Conservation (phyloP, 345 rosid genomes). For the Gossypium mustelinum region DNA sequence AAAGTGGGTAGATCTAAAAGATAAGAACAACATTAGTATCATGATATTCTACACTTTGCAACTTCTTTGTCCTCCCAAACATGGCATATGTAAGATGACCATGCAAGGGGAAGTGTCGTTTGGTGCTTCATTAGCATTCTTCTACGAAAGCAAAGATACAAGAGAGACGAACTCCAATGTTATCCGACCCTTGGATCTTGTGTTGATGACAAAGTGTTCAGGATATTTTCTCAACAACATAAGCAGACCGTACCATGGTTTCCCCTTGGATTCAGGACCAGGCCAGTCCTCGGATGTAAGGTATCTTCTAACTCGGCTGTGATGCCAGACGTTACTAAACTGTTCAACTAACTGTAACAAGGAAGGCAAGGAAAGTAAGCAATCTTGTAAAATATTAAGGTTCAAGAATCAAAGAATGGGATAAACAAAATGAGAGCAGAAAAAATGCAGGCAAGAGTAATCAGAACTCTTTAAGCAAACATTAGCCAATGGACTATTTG, state of each 20-base stretch:
- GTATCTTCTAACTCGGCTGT: conserved; percentile 76
- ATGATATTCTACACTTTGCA: not conserved
- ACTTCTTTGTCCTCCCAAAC: not conserved
- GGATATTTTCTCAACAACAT: conserved; percentile 86
- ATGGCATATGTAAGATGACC: not conserved
- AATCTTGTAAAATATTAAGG: not conserved
- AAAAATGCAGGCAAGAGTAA: not conserved
- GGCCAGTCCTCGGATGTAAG: conserved; percentile 75
- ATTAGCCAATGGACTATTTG: not conserved
- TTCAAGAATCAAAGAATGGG: conserved; percentile 10
- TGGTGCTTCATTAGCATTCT: not conserved
- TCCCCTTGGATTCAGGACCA: conserved; percentile 72
- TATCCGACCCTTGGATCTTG: conserved; percentile 74
- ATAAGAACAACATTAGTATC: not conserved
- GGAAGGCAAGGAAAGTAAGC: conserved; percentile 12
- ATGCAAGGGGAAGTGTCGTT: not conserved
- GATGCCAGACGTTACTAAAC: conserved; percentile 80
- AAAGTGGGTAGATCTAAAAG: not conserved
- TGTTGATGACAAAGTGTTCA: conserved; percentile 93
- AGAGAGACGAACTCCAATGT: conserved; percentile 86
- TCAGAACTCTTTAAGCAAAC: not conserved
- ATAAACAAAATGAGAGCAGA: not conserved
- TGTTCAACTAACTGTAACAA: conserved; percentile 64
- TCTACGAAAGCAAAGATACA: conserved; percentile 71
- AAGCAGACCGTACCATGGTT: conserved; percentile 91